phyloP scores from a whole-genome alignment of 2,329 filamentous ascomycete genomes.

The Aspergillus udagawae region DNA sequence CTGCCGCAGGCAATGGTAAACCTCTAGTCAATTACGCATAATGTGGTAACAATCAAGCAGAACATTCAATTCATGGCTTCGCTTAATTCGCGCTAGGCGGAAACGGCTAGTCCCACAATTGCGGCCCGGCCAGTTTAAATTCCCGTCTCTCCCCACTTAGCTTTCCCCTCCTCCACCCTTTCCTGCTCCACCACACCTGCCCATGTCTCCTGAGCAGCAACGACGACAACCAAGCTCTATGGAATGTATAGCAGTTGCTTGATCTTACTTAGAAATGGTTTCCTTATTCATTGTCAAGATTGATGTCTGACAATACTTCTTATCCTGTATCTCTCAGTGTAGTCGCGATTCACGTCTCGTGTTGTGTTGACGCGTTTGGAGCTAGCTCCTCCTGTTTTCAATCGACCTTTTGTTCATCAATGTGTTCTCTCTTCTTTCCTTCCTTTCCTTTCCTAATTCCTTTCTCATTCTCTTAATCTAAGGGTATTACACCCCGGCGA shows the following conservation, averaged over 20 bases:
- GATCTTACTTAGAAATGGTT: not conserved
- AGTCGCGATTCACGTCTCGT: not conserved
- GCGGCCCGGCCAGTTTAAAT: not conserved
- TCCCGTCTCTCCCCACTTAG: not conserved
- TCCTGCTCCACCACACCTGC: not conserved
- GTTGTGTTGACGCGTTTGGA: not conserved
- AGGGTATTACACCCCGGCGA: slow-evolving; percentile 15
- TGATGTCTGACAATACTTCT: not conserved
- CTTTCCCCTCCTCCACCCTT: not conserved
- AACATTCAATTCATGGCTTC: not conserved
- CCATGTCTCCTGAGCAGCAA: not conserved
- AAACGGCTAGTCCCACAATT: not conserved
- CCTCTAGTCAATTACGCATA: not conserved
- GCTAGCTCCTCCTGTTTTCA: not conserved
- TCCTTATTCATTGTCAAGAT: not conserved
- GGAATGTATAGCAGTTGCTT: not conserved
- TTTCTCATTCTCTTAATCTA: not conserved
- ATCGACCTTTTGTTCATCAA: not conserved
- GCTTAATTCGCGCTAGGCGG: not conserved
- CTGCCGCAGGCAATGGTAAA: too few species aligned
- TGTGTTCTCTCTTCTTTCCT: not conserved
- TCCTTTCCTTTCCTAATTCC: slow-evolving; percentile 1
- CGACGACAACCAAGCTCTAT: not conserved
- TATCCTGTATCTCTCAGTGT: not conserved
- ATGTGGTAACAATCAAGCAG: not conserved